phyloP scores from a whole-genome alignment of 2,329 filamentous ascomycete species.

The Fusarium sp. region DNA sequence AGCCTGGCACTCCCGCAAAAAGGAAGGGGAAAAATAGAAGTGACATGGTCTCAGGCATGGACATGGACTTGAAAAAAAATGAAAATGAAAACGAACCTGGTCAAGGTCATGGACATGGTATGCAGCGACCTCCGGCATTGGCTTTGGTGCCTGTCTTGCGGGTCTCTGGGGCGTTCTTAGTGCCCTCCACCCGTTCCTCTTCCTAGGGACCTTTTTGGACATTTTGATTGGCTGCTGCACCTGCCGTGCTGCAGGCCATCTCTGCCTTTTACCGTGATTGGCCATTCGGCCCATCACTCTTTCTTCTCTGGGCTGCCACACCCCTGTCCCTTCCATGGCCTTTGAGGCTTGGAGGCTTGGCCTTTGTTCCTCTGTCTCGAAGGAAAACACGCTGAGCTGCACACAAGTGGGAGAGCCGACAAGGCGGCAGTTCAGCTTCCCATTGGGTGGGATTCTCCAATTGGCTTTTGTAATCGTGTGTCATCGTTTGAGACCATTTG shows the following conservation, averaged over 20 bases:
- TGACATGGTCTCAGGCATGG: slow-evolving; percentile 3
- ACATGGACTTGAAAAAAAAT: slow-evolving; percentile 13
- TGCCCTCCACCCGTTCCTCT: slow-evolving; percentile 32
- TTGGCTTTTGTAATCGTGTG: slow-evolving; percentile 38
- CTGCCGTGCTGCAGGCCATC: slow-evolving; percentile 37
- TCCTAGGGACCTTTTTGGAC: slow-evolving; percentile 20
- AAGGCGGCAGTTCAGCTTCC: slow-evolving; percentile 25
- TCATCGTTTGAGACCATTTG: slow-evolving; percentile 12
- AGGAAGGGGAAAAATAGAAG: not conserved
- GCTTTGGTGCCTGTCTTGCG: slow-evolving; percentile 39
- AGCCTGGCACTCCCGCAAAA: not conserved
- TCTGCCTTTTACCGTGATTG: slow-evolving; percentile 28
- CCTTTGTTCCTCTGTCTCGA: not conserved
- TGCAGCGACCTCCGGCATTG: slow-evolving; percentile 39
- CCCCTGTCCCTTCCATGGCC: not conserved
- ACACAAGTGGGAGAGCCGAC: slow-evolving; percentile 27
- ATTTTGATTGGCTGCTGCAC: slow-evolving; percentile 11
- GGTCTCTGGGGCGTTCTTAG: slow-evolving; percentile 18
- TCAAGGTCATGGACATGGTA: slow-evolving; percentile 27
- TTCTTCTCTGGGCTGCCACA: slow-evolving; percentile 6
- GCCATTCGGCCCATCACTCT: not conserved
- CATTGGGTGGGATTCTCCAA: slow-evolving; percentile 34
- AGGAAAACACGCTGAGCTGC: not conserved
- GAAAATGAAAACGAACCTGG: slow-evolving; percentile 21
- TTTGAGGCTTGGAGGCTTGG: no score